Evolutionary conservation across 2,329 filamentous ascomycete species (phyloP).

Genomic region (Claviceps cyperi): DNA sequence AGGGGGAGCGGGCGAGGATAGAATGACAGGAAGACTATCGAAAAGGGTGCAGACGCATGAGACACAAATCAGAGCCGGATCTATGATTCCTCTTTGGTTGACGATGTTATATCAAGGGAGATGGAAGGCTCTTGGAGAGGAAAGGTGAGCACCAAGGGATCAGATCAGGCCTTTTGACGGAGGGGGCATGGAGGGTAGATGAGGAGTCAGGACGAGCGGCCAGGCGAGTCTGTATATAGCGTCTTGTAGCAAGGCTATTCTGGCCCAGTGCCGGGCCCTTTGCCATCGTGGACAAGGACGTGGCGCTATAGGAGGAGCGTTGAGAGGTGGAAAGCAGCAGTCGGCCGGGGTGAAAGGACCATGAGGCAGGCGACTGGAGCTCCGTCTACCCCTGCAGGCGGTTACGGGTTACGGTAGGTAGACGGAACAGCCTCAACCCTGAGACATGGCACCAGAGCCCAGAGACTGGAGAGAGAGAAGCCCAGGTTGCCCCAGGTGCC

Average conservation of each 20-base stretch:
- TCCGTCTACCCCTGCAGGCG: background rate
- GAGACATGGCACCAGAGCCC: background rate
- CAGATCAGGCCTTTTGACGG: constrained; percentile 8
- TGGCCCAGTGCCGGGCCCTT: constrained; percentile 5
- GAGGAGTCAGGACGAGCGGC: constrained; percentile 16
- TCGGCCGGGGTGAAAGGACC: constrained; percentile 10
- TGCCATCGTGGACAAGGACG: constrained; percentile 8
- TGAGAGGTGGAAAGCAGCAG: background rate
- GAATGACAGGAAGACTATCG: constrained; percentile 13
- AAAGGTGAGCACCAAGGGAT: constrained; percentile 10
- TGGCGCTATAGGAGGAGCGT: constrained; percentile 2
- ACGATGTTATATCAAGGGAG: constrained; percentile 19
- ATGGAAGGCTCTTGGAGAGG: constrained; percentile 13
- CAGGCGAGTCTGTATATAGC: constrained; percentile 4
- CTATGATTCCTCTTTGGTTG: constrained; percentile 14
- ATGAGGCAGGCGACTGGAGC: no score
- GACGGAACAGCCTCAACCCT: background rate
- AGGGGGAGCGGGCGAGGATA: constrained; percentile 6
- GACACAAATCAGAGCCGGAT: constrained; percentile 17
- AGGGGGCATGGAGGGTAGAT: constrained; percentile 21
- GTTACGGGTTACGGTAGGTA: background rate
- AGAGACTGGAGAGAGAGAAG: no score
- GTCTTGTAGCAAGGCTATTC: constrained; percentile 9
- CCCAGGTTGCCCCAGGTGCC: background rate
- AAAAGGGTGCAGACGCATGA: constrained; percentile 19